Evolutionary conservation across 257 asterid species (phyloP).

Genomic region (Catharanthus roseus): DNA sequence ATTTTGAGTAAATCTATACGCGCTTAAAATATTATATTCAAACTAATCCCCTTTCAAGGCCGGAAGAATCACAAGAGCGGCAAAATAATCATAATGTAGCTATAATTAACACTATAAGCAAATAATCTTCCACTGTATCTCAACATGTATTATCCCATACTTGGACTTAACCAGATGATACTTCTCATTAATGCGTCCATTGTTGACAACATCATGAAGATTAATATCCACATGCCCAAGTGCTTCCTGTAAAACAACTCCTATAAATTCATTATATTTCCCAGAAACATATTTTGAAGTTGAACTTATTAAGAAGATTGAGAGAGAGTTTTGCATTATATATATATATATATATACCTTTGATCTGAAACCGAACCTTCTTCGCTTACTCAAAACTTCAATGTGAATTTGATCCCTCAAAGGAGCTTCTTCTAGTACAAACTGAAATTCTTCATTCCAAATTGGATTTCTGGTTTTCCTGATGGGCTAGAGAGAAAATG

Average conservation of each 20-base stretch:
- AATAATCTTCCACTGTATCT: constrained; percentile 65
- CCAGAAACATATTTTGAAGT: not conserved
- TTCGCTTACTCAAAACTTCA: constrained; percentile 55
- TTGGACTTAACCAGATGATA: constrained; percentile 69
- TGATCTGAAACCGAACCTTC: constrained; percentile 38
- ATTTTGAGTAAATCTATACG: too few species aligned
- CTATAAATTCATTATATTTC: not conserved
- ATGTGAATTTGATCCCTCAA: constrained; percentile 50
- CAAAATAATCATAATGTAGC: too few species aligned
- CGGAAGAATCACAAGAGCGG: too few species aligned
- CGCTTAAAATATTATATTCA: too few species aligned
- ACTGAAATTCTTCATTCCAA: constrained; percentile 83
- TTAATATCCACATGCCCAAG: constrained; percentile 70
- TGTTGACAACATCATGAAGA: constrained; percentile 58
- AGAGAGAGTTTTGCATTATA: not conserved
- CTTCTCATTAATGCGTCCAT: constrained; percentile 65
- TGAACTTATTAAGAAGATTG: constrained; percentile 3
- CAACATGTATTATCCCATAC: constrained; percentile 65
- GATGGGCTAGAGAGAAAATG: constrained; percentile 30
- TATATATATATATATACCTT: constrained; percentile 57
- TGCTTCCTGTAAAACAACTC: constrained; percentile 44
- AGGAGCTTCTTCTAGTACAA: constrained; percentile 70
- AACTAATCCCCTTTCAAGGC: too few species aligned
- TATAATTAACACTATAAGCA: too few species aligned
- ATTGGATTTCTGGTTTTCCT: constrained; percentile 56